Conservation (phyloP, 768 basidiomycete genomes). For the Xerocomus brunneocitrinus region DNA sequence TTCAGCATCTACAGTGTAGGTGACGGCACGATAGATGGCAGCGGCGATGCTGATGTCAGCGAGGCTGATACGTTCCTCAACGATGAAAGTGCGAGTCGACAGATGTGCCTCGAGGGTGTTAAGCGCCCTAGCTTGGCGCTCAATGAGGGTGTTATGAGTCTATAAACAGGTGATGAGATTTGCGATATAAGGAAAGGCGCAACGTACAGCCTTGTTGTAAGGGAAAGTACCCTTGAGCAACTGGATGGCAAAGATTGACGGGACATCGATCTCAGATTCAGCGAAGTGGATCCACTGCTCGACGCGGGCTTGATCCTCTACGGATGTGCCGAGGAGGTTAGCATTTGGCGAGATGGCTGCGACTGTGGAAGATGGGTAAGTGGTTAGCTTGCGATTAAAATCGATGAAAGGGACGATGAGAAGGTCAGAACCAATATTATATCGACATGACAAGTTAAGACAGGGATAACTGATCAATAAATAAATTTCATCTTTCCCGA, state of each 20-base stretch:
- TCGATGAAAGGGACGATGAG: background rate
- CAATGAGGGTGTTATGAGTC: conserved; percentile 53
- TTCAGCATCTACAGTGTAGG: conserved; percentile 59
- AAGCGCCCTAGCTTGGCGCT: conserved; percentile 55
- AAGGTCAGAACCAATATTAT: conserved; percentile 18
- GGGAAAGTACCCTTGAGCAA: conserved; percentile 51
- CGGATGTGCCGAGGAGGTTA: conserved; percentile 63
- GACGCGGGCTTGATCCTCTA: conserved; percentile 67
- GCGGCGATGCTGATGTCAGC: conserved; percentile 77
- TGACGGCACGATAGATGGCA: conserved; percentile 50
- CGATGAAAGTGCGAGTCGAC: conserved; percentile 78
- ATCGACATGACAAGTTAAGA: conserved; percentile 60
- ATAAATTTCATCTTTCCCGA: conserved; percentile 23
- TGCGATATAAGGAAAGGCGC: background rate
- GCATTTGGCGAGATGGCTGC: conserved; percentile 72
- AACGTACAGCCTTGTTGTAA: conserved; percentile 79
- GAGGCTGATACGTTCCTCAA: conserved; percentile 90
- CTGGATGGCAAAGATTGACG: conserved; percentile 35
- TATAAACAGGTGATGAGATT: conserved; percentile 24
- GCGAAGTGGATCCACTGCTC: conserved; percentile 82
- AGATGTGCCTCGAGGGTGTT: conserved; percentile 72
- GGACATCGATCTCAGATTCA: conserved; percentile 56
- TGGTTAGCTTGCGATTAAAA: conserved; percentile 15
- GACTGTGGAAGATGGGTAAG: conserved; percentile 43
- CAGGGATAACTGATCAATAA: conserved; percentile 65